These are phyloP conservation scores for Antarctomyces pellizariae DNA, from an alignment of 495 filamentous ascomycete genomes.

Conservation along the genomic window DNA sequence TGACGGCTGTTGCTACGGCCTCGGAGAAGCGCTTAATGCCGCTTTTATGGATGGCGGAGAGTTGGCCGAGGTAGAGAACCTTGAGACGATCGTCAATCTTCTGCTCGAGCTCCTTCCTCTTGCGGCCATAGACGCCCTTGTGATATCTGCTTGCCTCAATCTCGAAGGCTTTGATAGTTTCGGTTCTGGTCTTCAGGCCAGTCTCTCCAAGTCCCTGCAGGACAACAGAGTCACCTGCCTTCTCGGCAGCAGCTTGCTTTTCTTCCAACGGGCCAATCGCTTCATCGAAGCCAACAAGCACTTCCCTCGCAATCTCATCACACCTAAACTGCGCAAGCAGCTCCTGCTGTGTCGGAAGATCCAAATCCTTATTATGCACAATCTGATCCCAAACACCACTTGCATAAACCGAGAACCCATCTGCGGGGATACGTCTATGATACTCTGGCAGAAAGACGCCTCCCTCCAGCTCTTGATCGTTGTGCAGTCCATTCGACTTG, in stretches of 20 bases:
- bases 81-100: slow-evolving; percentile 77
- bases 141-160: slow-evolving; percentile 80
- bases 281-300: slow-evolving; percentile 62
- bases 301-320: slow-evolving; percentile 82
- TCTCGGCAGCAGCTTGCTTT: slow-evolving; percentile 47
- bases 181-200: slow-evolving; percentile 47
- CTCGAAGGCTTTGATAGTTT: slow-evolving; percentile 64
- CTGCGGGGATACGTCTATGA: slow-evolving; percentile 83
- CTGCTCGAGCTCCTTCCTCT: slow-evolving; percentile 59
- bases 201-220: slow-evolving; percentile 53
- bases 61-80: slow-evolving; percentile 64
- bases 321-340: slow-evolving; percentile 91
- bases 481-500: slow-evolving; percentile 23
- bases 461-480: slow-evolving; percentile 46
- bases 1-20: slow-evolving; percentile 52
- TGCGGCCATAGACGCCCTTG: slow-evolving; percentile 76
- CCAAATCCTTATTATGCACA: slow-evolving; percentile 91
- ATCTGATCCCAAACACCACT: slow-evolving; percentile 95
- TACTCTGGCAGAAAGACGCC: slow-evolving; percentile 85
- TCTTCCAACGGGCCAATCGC: slow-evolving; percentile 69
- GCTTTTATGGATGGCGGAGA: slow-evolving; percentile 67
- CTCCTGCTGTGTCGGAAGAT: slow-evolving; percentile 92
- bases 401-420: slow-evolving; percentile 82
- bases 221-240: slow-evolving; percentile 43
- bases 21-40: slow-evolving; percentile 77